phyloP scores from a whole-genome alignment of 768 basidiomycete genomes.

The Tulasnella sp. region DNA sequence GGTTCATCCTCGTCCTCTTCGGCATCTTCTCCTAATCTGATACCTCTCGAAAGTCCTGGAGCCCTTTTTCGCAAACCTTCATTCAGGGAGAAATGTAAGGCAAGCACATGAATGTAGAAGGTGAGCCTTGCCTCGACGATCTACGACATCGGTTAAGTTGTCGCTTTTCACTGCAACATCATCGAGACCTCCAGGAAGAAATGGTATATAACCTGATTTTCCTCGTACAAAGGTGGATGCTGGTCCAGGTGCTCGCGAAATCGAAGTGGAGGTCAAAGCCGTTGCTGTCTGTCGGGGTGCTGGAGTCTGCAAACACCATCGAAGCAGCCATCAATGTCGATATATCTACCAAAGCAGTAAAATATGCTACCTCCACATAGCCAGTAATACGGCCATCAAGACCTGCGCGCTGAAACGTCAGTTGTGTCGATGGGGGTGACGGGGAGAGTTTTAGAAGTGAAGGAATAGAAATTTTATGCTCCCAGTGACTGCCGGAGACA shows the following conservation, averaged over 20 bases:
- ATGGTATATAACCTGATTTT: constrained; percentile 85
- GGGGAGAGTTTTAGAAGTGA: constrained; percentile 52
- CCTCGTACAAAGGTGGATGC: constrained; percentile 79
- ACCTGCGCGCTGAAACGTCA: constrained; percentile 63
- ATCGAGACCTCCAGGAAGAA: constrained; percentile 87
- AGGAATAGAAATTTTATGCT: constrained; percentile 44
- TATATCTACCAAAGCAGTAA: neutral
- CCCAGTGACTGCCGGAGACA: constrained; percentile 48
- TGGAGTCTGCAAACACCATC: constrained; percentile 32
- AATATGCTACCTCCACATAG: constrained; percentile 51
- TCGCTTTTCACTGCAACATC: constrained; percentile 39
- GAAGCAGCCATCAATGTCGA: neutral
- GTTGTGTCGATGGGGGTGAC: constrained; percentile 57
- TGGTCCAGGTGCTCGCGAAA: constrained; percentile 72
- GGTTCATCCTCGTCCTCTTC: constrained; percentile 20
- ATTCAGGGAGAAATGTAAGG: neutral
- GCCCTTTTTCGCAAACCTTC: constrained; percentile 13
- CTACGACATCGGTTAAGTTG: constrained; percentile 20
- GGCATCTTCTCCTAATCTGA: constrained; percentile 10
- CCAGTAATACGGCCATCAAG: constrained; percentile 70
- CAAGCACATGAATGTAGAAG: neutral
- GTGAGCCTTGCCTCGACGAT: neutral
- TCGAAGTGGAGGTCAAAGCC: constrained; percentile 71
- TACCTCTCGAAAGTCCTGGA: constrained; percentile 16
- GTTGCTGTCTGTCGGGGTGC: constrained; percentile 41